Conservation (phyloP, 768 basidiomycete genomes). For the Pleurotus platypus region DNA sequence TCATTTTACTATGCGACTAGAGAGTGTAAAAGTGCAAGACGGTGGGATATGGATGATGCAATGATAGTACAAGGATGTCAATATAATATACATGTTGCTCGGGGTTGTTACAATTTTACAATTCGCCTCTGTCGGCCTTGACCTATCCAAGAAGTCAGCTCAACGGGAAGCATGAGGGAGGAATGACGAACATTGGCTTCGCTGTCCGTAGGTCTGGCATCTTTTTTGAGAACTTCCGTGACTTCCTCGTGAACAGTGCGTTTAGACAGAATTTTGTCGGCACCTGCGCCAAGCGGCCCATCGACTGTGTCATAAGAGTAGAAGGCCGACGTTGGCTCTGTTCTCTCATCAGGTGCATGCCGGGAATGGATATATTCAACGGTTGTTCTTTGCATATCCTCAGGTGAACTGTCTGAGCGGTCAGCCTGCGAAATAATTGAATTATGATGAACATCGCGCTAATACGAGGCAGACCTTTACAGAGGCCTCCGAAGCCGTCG, state of each 20-base stretch:
- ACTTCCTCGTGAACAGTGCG: slow-evolving; percentile 21
- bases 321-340: slow-evolving; percentile 28
- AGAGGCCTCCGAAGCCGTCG: slow-evolving; percentile 59
- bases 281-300: slow-evolving; percentile 38
- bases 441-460: not conserved
- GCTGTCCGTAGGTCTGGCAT: slow-evolving; percentile 22
- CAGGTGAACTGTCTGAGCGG: slow-evolving; percentile 2
- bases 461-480: slow-evolving; percentile 43
- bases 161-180: not conserved
- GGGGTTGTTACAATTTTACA: not conserved
- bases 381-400: slow-evolving; percentile 32
- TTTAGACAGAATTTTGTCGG: slow-evolving; percentile 24
- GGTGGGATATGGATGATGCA: too few relatives aligned
- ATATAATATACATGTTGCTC: not conserved
- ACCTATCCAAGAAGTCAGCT: slow-evolving; percentile 15
- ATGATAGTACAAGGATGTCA: too few relatives aligned
- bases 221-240: slow-evolving; percentile 15
- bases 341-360: slow-evolving; percentile 31
- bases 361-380: slow-evolving; percentile 37
- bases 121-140: slow-evolving; percentile 19
- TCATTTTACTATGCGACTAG: too few relatives aligned
- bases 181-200: slow-evolving; percentile 25
- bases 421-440: slow-evolving; percentile 2
- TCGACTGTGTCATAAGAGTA: slow-evolving; percentile 40
- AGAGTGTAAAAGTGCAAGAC: too few relatives aligned